Conservation (phyloP, 2,329 filamentous ascomycete genomes). For the Cryphonectria carpinicola region DNA sequence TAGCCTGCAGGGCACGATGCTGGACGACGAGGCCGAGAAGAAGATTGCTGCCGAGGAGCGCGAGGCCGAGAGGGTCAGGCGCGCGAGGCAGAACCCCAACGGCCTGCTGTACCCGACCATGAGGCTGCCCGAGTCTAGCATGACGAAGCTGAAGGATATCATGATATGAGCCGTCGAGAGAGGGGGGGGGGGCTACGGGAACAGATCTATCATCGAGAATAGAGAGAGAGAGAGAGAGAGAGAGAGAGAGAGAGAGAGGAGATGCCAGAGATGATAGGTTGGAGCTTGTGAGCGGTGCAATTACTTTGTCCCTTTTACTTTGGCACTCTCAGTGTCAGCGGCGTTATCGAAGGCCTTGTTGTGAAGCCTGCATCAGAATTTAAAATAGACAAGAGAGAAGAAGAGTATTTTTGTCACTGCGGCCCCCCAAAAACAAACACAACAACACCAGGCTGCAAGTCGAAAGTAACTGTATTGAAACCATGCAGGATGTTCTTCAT, state of each 20-base stretch:
- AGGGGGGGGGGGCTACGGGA: neutral
- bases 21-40: conserved; percentile 69
- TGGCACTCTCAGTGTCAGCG: neutral
- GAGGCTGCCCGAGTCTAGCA: conserved; percentile 56
- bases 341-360: neutral
- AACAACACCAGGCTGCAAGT: neutral
- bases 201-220: neutral
- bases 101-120: conserved; percentile 38
- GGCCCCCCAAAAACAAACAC: neutral
- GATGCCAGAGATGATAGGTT: neutral
- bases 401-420: neutral
- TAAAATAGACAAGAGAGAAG: neutral
- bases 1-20: conserved; percentile 86
- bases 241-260: neutral
- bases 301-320: neutral
- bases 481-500: neutral
- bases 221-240: neutral
- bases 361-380: neutral
- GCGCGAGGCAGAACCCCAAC: conserved; percentile 41
- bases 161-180: conserved; percentile 3
- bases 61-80: conserved; percentile 42
- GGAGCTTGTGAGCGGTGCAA: neutral
- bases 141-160: conserved; percentile 48
- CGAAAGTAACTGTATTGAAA: neutral
- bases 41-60: conserved; percentile 60